These are phyloP conservation scores for Plasmodium fragile DNA, from an alignment of 169 alveolate species.

Conservation along the genomic window DNA sequence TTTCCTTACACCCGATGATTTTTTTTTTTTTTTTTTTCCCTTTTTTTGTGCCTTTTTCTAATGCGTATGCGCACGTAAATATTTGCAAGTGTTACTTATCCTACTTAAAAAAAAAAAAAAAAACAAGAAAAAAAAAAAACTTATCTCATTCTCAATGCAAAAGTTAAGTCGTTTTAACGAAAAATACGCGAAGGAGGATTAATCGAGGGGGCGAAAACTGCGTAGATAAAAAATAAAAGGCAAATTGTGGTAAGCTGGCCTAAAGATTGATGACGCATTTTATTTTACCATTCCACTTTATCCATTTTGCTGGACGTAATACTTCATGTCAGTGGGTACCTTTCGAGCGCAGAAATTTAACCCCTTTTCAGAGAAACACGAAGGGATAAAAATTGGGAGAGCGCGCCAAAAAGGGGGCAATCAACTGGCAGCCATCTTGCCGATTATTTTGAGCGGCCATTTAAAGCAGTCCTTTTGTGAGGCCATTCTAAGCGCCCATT, in stretches of 20 bases:
- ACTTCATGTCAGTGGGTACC: background rate
- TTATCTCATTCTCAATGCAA: background rate
- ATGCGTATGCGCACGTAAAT: too few species aligned
- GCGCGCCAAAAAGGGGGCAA: background rate
- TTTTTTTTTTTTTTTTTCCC: background rate
- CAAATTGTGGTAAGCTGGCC: background rate
- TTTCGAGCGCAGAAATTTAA: background rate
- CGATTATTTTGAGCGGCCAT: background rate
- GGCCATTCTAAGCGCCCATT: background rate
- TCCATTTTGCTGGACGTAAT: background rate
- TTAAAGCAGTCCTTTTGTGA: background rate
- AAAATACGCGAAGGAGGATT: background rate
- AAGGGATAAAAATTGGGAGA: background rate
- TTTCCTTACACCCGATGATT: background rate
- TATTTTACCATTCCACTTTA: background rate
- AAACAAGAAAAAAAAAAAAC: constrained; percentile 12
- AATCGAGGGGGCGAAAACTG: background rate
- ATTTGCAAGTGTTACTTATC: too few species aligned
- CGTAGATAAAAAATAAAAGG: background rate
- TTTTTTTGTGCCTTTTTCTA: background rate
- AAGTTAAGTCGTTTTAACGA: background rate
- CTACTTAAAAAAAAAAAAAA: background rate
- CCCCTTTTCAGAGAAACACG: background rate
- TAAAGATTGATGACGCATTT: background rate
- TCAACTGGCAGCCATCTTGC: background rate